These are phyloP conservation scores for Beauveria sp. DNA, from an alignment of 2,329 filamentous ascomycete species.

Conservation along the genomic window DNA sequence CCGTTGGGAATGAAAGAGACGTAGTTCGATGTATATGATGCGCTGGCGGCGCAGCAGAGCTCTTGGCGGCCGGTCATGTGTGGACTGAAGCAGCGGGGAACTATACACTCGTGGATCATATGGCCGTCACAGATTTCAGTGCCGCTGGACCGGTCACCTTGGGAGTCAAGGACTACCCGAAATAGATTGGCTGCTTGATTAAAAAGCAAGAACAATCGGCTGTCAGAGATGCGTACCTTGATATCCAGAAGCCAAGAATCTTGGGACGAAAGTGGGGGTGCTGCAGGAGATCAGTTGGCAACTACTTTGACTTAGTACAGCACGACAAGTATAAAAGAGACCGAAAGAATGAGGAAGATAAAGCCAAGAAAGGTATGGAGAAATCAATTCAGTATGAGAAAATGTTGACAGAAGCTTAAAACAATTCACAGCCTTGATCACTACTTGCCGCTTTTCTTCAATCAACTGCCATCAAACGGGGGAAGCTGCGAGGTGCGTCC, in stretches of 20 bases:
- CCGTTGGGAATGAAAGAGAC: background rate
- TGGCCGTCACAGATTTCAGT: background rate
- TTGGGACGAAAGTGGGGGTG: background rate
- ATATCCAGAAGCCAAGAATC: background rate
- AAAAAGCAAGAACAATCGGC: background rate
- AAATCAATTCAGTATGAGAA: no score
- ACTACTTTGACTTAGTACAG: no score
- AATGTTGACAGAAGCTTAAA: no score
- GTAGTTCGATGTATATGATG: background rate
- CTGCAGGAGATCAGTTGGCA: background rate
- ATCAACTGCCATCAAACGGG: no score
- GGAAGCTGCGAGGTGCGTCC: background rate
- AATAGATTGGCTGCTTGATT: background rate
- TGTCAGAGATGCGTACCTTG: background rate
- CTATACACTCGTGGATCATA: background rate
- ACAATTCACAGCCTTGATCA: no score
- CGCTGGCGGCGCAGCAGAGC: background rate
- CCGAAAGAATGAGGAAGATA: no score
- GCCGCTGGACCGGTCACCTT: background rate
- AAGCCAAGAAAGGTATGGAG: no score
- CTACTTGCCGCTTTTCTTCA: no score
- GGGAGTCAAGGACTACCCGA: background rate
- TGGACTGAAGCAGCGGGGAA: background rate
- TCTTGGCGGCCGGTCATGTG: background rate
- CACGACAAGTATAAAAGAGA: no score